These are phyloP conservation scores for Apiospora pterosperma DNA, from an alignment of 2,329 filamentous ascomycete genomes.

Conservation along the genomic window DNA sequence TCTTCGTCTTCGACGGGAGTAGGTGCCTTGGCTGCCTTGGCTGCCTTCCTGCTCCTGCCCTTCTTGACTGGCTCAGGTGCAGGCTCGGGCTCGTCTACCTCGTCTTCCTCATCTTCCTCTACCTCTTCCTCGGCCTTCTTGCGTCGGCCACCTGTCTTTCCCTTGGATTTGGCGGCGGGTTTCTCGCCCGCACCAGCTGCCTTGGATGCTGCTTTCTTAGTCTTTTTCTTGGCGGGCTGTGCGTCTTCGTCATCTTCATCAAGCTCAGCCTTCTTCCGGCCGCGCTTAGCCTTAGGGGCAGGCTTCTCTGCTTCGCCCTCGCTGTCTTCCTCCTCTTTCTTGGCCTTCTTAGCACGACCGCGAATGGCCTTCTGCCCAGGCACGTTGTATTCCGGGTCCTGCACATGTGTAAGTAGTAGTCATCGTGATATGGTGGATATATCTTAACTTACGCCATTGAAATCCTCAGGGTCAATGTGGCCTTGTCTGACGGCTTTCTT, in stretches of 20 bases:
- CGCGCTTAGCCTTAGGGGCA: slow-evolving; percentile 33
- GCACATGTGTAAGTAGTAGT: slow-evolving; percentile 7
- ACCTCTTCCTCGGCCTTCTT: slow-evolving; percentile 26
- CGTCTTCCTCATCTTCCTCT: slow-evolving; percentile 20
- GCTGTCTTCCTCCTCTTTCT: slow-evolving; percentile 30
- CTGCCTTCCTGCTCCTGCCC: slow-evolving; percentile 19
- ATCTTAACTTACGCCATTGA: slow-evolving; percentile 69
- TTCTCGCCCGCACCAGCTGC: slow-evolving; percentile 19
- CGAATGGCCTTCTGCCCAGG: slow-evolving; percentile 65
- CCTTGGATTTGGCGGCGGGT: slow-evolving; percentile 18
- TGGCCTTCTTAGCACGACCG: slow-evolving; percentile 32
- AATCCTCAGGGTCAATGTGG: slow-evolving; percentile 81
- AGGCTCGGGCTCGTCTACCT: slow-evolving; percentile 20
- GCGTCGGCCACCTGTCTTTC: slow-evolving; percentile 15
- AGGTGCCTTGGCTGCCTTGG: background rate
- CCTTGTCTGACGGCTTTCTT: slow-evolving; percentile 68
- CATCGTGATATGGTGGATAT: slow-evolving; percentile 9
- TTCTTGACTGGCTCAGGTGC: slow-evolving; percentile 21
- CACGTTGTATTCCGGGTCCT: slow-evolving; percentile 75
- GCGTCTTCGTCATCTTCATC: slow-evolving; percentile 26
- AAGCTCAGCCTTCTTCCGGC: slow-evolving; percentile 30
- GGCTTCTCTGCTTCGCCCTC: slow-evolving; percentile 24
- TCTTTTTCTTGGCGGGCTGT: slow-evolving; percentile 36
- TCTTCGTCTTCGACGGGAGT: slow-evolving; percentile 8
- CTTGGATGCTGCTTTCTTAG: slow-evolving; percentile 27